phyloP scores from a whole-genome alignment of 1,284 basidiomycete genomes.

The Fistulinella staudtii region DNA sequence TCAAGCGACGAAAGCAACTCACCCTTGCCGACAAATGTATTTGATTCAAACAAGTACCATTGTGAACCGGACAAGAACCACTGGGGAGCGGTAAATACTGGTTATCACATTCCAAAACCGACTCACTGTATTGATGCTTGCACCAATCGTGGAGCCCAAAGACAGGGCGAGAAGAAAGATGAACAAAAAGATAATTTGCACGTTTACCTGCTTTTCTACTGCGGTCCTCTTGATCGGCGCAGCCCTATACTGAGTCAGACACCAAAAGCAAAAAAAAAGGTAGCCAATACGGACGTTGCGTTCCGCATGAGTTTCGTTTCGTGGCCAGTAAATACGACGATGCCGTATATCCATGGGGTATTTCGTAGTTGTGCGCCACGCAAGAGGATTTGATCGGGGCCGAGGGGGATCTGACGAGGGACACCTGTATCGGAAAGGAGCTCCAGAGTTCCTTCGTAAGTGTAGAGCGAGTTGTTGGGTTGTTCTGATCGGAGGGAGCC shows the following conservation, averaged over 20 bases:
- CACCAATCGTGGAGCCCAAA: constrained; percentile 88
- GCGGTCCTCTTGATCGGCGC: constrained; percentile 96
- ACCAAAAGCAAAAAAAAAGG: neutral
- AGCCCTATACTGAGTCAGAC: constrained; percentile 64
- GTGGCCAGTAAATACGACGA: constrained; percentile 95
- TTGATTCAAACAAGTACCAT: constrained; percentile 76
- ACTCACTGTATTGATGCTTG: constrained; percentile 71
- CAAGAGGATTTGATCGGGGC: constrained; percentile 92
- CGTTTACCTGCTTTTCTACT: constrained; percentile 94
- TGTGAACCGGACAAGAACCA: constrained; percentile 83
- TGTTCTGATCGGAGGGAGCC: constrained; percentile 92
- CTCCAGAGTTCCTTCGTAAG: constrained; percentile 85
- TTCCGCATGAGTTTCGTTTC: constrained; percentile 99
- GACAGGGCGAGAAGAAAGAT: constrained; percentile 84
- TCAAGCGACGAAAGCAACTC: constrained; percentile 19
- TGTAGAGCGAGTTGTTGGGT: constrained; percentile 97
- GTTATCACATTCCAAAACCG: neutral
- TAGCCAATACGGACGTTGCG: constrained; percentile 67
- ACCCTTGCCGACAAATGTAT: constrained; percentile 61
- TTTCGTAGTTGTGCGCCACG: constrained; percentile 96
- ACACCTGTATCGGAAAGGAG: constrained; percentile 54
- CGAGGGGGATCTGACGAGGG: constrained; percentile 82
- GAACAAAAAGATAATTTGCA: constrained; percentile 96
- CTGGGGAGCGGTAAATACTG: constrained; percentile 26
- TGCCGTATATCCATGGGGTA: constrained; percentile 94